These are phyloP conservation scores for Trypanosoma vivax DNA, from an alignment of 208 protist species.

Conservation along the genomic window DNA sequence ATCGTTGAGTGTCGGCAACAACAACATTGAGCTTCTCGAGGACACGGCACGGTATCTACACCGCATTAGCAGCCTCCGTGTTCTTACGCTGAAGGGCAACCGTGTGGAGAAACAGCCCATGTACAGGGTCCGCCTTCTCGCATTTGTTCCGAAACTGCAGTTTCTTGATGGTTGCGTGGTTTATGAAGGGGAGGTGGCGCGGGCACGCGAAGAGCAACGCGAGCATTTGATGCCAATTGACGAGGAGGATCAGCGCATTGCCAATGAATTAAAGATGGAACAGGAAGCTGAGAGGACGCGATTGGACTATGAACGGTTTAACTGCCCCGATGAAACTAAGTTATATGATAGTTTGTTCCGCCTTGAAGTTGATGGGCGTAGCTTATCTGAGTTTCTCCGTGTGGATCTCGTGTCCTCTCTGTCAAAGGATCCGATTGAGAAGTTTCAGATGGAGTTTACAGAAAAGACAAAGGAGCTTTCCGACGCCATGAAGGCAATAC, in stretches of 20 bases:
- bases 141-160: conserved; percentile 60
- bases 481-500: conserved; percentile 66
- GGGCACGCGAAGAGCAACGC: conserved; percentile 67
- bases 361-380: conserved; percentile 48
- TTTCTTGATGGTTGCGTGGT: conserved; percentile 66
- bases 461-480: conserved; percentile 76
- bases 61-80: conserved; percentile 42
- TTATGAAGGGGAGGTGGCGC: conserved; percentile 31
- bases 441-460: conserved; percentile 71
- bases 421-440: conserved; percentile 67
- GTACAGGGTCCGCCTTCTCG: conserved; percentile 58
- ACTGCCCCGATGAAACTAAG: conserved; percentile 73
- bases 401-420: conserved; percentile 44
- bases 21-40: conserved; percentile 83
- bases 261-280: conserved; percentile 23
- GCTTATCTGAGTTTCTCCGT: conserved; percentile 49
- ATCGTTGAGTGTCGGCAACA: conserved; percentile 90
- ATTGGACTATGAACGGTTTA: conserved; percentile 62
- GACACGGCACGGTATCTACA: conserved; percentile 85
- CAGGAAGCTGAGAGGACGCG: conserved; percentile 34
- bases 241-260: conserved; percentile 62
- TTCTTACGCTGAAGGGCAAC: conserved; percentile 84
- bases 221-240: conserved; percentile 77
- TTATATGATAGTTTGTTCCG: conserved; percentile 72
- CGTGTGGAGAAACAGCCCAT: conserved; percentile 43